Evolutionary conservation across 1,139 yeast species (phyloP), one percentile per base, ranked within the genome.

Genomic region (Magnusiomyces suaveolens): DNA sequence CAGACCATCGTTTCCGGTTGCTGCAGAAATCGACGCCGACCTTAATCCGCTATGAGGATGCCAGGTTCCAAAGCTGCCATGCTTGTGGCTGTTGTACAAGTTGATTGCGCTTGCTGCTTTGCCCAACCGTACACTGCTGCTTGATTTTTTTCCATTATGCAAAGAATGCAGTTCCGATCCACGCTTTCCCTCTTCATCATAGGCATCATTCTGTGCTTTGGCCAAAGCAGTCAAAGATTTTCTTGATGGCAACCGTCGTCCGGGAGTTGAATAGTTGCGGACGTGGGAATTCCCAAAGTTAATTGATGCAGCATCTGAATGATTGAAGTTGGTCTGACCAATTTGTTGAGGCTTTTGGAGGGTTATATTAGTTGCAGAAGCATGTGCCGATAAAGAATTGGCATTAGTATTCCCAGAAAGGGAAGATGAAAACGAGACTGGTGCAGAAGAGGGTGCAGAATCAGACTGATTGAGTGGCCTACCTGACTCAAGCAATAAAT

Each of bases 181-280:
- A 24, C 47, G n/a, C 16, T n/a, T 16, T 43, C 32, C 32, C n/a
- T 12, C 16, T n/a, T 38, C 43, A 26, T 23, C 23, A 24, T 24
- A 18, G 21, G 21, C 16, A 20, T 20, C 12, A 21, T n/a, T 8
- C 10, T 38, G n/a, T 10, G 23, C 6, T 2, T 24, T 36, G 2
- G 46, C 51, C 44, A 48, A 20, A 8, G 51, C 32, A 10, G 51
- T 48, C 32, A 36, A n/a, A 3, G 51, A 48, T 32, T 48, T 48
- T 23, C 51, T 29, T 12, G 51, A 48, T 12, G 44, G 51, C 24
- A 48, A 38, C 6, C 51, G 16, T 26, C 26, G 36, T 23, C 51
- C 51, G 8, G 51, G 51, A 12, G 51, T 48, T 32, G 23, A 14
- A 39, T 38, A 39, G 6, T 14, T 36, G 20, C 24, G 50, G 18